Evolutionary conservation across 495 filamentous ascomycete species (phyloP).

Genomic region (Neurospora terricola): DNA sequence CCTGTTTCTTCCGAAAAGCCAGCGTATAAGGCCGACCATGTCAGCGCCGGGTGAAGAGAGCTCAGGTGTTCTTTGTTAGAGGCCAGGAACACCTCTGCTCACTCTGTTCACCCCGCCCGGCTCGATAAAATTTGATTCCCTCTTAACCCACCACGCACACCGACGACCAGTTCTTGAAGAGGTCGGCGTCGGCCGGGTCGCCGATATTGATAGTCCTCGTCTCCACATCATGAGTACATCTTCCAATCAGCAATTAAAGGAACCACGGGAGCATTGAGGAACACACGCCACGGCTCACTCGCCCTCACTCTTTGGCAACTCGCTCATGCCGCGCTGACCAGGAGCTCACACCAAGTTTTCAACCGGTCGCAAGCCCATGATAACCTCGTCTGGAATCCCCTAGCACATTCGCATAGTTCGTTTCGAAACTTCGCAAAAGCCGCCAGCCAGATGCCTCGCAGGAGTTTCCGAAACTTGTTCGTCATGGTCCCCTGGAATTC

Average conservation of each 20-base stretch:
- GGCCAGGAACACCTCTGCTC: not conserved
- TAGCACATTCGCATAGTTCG: not conserved
- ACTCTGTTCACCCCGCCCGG: not conserved
- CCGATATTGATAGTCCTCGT: not conserved
- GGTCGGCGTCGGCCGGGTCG: not conserved
- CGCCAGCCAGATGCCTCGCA: not conserved
- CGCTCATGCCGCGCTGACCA: not conserved
- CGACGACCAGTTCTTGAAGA: not conserved
- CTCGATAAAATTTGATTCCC: not conserved
- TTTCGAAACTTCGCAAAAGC: not conserved
- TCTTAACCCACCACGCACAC: not conserved
- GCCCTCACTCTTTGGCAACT: not conserved
- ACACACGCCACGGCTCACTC: not conserved
- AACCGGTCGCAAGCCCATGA: not conserved
- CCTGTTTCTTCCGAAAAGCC: not conserved
- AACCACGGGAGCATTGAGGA: not conserved
- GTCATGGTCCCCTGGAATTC: not conserved
- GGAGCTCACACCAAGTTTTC: not conserved
- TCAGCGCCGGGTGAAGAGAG: not conserved
- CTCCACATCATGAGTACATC: not conserved
- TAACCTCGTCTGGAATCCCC: not conserved
- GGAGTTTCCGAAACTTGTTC: not conserved
- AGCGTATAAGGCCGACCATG: not conserved
- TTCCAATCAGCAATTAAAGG: not conserved
- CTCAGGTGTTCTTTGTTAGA: not conserved